These are phyloP conservation scores for Elongisporangium anandrum DNA, from an alignment of 352 stramenopile genomes.

Conservation along the genomic window DNA sequence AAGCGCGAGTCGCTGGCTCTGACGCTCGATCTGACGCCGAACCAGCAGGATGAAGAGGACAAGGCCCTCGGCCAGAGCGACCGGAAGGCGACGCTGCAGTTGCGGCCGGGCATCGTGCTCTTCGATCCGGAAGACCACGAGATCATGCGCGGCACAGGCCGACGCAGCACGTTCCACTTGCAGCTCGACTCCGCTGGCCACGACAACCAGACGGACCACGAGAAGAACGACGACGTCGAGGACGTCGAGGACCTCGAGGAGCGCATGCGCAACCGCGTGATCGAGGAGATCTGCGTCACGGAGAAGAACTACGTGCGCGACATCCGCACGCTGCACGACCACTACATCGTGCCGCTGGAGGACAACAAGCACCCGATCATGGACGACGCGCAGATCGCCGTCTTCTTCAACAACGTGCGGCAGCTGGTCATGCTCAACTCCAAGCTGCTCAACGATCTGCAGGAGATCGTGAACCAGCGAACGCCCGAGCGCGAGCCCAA, in stretches of 20 bases:
- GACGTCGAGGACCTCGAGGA: slow-evolving; percentile 13
- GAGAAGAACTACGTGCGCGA: slow-evolving; percentile 75
- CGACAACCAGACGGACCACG: slow-evolving; percentile 14
- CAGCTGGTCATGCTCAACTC: slow-evolving; percentile 85
- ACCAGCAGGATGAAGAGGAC: neutral
- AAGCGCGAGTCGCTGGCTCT: neutral
- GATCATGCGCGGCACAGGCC: neutral
- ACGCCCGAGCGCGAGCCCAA: slow-evolving; percentile 3
- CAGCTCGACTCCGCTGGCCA: slow-evolving; percentile 8
- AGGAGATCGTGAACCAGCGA: slow-evolving; percentile 46
- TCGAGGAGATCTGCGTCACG: slow-evolving; percentile 79
- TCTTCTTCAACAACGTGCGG: slow-evolving; percentile 84
- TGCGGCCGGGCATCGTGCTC: slow-evolving; percentile 35
- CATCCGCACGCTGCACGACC: slow-evolving; percentile 71
- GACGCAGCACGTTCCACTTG: slow-evolving; percentile 11
- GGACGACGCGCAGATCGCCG: slow-evolving; percentile 78
- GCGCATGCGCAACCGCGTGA: slow-evolving; percentile 38
- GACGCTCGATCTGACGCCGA: neutral
- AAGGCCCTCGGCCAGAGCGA: neutral
- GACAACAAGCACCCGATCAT: slow-evolving; percentile 77
- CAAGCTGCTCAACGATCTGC: slow-evolving; percentile 70
- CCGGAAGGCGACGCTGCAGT: slow-evolving; percentile 10
- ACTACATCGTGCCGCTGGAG: slow-evolving; percentile 78
- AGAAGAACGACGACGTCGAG: slow-evolving; percentile 19
- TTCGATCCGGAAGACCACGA: slow-evolving; percentile 49